Percentiles rank a stretch among this genome's conserved stretches.
These are phyloP conservation scores for Emergomyces pasteurianus DNA, from an alignment of 2,329 filamentous ascomycete genomes.

Conservation along the genomic window DNA sequence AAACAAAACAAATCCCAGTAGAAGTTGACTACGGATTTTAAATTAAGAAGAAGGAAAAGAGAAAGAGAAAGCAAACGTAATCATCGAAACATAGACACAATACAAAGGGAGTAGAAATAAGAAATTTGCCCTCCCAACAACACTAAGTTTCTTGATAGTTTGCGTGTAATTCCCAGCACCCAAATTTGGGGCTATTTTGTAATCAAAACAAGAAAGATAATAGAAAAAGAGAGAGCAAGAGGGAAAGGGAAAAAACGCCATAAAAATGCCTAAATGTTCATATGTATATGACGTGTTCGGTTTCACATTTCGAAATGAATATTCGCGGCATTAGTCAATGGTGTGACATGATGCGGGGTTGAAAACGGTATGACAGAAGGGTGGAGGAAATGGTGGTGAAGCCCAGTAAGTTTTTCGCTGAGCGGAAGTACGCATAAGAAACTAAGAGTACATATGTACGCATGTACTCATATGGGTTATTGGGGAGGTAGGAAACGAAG, in stretches of 20 bases:
- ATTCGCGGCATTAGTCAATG: neutral
- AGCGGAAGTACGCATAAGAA: neutral
- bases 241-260: neutral
- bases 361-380: neutral
- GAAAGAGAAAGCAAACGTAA: neutral
- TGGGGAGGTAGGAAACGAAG: neutral
- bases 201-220: neutral
- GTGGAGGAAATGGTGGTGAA: neutral
- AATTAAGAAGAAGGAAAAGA: neutral
- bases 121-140: neutral
- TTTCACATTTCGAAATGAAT: neutral
- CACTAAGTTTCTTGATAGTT: neutral
- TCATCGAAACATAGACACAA: neutral
- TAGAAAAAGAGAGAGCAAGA: neutral
- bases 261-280: neutral
- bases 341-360: neutral
- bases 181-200: neutral
- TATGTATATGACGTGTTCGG: neutral
- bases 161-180: neutral
- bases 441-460: neutral
- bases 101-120: neutral
- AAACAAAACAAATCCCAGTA: neutral
- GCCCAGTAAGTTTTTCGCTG: neutral
- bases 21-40: neutral
- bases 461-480: neutral